Evolutionary conservation across 1,139 yeast species (phyloP).

Genomic region (Zygoascus hellenicus): DNA sequence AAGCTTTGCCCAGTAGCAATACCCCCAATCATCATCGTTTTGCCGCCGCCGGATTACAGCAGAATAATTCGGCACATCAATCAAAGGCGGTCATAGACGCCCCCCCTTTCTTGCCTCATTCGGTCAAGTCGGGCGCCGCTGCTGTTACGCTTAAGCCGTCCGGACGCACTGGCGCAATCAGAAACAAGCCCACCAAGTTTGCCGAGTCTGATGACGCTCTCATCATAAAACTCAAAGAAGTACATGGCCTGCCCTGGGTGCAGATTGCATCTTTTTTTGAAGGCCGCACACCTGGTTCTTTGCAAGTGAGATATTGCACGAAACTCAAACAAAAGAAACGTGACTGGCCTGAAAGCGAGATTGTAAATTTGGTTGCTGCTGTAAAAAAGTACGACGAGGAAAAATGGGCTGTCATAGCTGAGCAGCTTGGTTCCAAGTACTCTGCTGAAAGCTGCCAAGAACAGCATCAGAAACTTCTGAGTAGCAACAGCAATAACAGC

Average conservation of each 20-base stretch:
- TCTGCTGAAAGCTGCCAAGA: slow-evolving; percentile 24
- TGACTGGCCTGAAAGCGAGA: slow-evolving; percentile 26
- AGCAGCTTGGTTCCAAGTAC: slow-evolving; percentile 24
- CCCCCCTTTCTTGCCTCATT: background rate
- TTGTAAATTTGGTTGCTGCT: slow-evolving; percentile 21
- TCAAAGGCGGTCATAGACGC: no score
- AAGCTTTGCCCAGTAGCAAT: background rate
- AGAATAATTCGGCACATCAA: background rate
- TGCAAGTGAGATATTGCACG: slow-evolving; percentile 31
- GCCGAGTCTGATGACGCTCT: slow-evolving; percentile 28
- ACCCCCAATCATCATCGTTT: no score
- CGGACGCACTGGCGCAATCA: background rate
- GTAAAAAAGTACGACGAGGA: slow-evolving; percentile 26
- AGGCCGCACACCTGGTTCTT: slow-evolving; percentile 30
- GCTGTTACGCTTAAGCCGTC: no score
- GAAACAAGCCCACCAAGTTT: slow-evolving; percentile 21
- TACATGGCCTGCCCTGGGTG: slow-evolving; percentile 27
- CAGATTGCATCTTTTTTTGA: slow-evolving; percentile 29
- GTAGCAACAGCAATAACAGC: background rate
- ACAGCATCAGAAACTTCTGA: slow-evolving; percentile 17
- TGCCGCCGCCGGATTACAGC: background rate
- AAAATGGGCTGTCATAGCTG: slow-evolving; percentile 25
- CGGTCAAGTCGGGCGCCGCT: background rate
- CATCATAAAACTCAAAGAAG: slow-evolving; percentile 27
- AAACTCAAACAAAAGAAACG: slow-evolving; percentile 23